Evolutionary conservation across 2,329 filamentous ascomycete genomes (phyloP), one percentile per base, ranked within the genome.

Genomic region (Elsinoe ampelina): DNA sequence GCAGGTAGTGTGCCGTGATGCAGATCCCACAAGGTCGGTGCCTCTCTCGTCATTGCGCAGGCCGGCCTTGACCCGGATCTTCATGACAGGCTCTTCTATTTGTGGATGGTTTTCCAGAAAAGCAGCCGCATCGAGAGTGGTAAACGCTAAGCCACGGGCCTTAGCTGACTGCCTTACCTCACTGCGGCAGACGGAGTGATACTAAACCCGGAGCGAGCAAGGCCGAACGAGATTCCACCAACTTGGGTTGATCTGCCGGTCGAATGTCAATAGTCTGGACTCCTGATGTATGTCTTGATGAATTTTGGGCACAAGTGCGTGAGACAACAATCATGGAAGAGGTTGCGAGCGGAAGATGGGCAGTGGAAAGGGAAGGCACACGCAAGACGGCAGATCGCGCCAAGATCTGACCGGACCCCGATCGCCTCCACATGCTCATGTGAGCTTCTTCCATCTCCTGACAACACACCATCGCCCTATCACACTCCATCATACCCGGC

Each of bases 81-180:
- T 19, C 48, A 36, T 19, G 32, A 22, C 15, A 35, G 48, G 26
- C 19, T 39, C 26, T 12, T 52, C 48, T 52, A 52, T 52, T 52
- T 52, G 32, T 20, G 38, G 48, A 10, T 22, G 13, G 6, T 20
- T 22, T 52, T 52, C 48, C 48, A 36, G 35, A 52, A 52, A 36
- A 39, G 11, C n/a, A 20, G 20, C 20, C n/a, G 41, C 20, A 15
- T 13, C 12, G 5, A 22, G 41, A 17, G 32, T 39, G 48, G 48
- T 52, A 32, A 26, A 22, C 20, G 48, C 48, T 52, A 36, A 52
- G 48, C 48, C 48, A 52, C 48, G 17, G 48, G 48, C 48, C 48
- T 52, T 32, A 39, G 17, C 34, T 52, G 48, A 34, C 17, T 26
- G 48, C 48, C 35, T 36, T 17, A 19, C 15, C 35, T 36, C 32